A percentile compares a stretch with the other conserved stretches of the same genome.
Evolutionary conservation across 1,139 yeast genomes (phyloP).

Genomic region (Debaryomycetaceae sp.): DNA sequence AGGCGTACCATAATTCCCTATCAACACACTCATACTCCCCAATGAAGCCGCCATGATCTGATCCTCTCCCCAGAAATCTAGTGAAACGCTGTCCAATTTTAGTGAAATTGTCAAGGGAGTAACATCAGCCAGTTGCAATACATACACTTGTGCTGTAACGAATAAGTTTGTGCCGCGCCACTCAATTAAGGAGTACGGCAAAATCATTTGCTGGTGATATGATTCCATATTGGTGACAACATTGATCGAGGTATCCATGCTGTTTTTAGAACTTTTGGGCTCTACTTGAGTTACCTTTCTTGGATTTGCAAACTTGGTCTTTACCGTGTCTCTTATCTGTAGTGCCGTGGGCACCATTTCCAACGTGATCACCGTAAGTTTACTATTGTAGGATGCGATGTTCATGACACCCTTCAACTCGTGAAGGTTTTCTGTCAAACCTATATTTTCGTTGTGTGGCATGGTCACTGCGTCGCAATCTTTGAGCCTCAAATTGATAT

Average conservation of each 20-base stretch:
- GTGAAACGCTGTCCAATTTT: constrained; percentile 9
- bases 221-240: constrained; percentile 8
- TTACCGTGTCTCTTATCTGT: background rate
- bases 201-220: constrained; percentile 11
- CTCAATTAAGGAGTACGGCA: constrained; percentile 11
- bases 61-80: constrained; percentile 10
- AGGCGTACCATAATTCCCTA: constrained; percentile 16
- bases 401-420: constrained; percentile 16
- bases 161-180: constrained; percentile 2
- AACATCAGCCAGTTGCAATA: constrained; percentile 8
- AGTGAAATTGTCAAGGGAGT: constrained; percentile 11
- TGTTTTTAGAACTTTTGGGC: background rate
- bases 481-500: constrained; percentile 8
- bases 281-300: background rate
- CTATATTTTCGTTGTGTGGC: constrained; percentile 11
- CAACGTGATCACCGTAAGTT: constrained; percentile 17
- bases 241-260: background rate
- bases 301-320: background rate
- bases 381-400: constrained; percentile 21
- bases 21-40: constrained; percentile 9
- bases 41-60: constrained; percentile 10
- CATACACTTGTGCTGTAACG: constrained; percentile 8
- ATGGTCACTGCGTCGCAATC: too few relatives aligned
- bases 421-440: constrained; percentile 11
- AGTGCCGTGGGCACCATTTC: constrained; percentile 8